Evolutionary conservation across 2,329 filamentous ascomycete species (phyloP).

Genomic region (Arthrobotrys pseudoclavata): DNA sequence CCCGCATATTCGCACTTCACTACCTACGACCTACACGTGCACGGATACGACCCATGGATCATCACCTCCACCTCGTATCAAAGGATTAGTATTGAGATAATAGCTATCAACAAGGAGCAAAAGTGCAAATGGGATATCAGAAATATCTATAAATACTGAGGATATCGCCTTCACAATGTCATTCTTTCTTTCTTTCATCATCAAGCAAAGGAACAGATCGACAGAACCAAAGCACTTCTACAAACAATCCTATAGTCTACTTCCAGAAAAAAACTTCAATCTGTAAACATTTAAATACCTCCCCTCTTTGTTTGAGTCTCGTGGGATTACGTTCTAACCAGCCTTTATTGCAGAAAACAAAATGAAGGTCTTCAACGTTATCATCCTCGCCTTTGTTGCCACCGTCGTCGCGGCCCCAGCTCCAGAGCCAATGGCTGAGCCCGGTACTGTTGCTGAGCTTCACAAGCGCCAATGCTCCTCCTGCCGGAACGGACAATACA

Average conservation of each 20-base stretch:
- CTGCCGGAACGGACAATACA: constrained; percentile 34
- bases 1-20: constrained; percentile 17
- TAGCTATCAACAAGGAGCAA: neutral
- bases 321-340: neutral
- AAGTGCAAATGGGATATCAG: neutral
- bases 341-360: constrained; percentile 9
- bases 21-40: neutral
- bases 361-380: constrained; percentile 50
- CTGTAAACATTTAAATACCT: neutral
- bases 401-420: constrained; percentile 31
- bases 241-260: neutral
- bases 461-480: constrained; percentile 40
- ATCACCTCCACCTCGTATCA: neutral
- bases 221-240: constrained; percentile 5
- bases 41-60: neutral
- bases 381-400: constrained; percentile 38
- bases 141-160: constrained; percentile 27
- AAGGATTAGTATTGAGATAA: neutral
- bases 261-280: constrained; percentile 16
- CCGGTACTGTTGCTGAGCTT: constrained; percentile 23
- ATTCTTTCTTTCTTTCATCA: constrained; percentile 5
- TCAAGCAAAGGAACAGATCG: constrained; percentile 23
- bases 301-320: neutral
- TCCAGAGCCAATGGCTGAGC: constrained; percentile 28
- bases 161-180: neutral